A percentile compares a stretch with the other conserved stretches of the same genome.
phyloP scores from a whole-genome alignment of 1,139 yeast species.

The Sugiyamaella novakii region DNA sequence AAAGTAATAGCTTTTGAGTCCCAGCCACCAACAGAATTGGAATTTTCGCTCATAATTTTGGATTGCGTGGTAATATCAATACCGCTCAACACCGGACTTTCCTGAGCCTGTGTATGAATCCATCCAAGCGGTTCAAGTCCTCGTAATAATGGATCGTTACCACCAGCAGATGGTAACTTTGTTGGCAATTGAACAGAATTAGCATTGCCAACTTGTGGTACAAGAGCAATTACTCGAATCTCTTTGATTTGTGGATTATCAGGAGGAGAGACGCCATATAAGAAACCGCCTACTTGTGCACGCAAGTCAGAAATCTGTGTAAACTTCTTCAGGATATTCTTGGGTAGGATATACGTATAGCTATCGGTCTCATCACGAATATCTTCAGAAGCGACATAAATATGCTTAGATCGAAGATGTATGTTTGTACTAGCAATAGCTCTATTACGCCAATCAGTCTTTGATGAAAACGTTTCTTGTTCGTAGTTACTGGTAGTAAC shows the following conservation, averaged over 20 bases:
- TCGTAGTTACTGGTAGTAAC: conserved; percentile 91
- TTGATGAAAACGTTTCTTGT: conserved; percentile 78
- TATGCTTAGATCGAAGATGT: conserved; percentile 72
- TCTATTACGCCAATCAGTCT: conserved; percentile 87
- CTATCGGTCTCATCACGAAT: conserved; percentile 57
- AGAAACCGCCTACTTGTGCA: conserved; percentile 77
- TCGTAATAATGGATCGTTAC: conserved; percentile 35
- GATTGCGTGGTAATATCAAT: conserved; percentile 69
- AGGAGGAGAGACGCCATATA: conserved; percentile 74
- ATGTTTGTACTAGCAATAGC: conserved; percentile 79
- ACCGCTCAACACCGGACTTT: conserved; percentile 62
- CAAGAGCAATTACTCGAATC: conserved; percentile 69
- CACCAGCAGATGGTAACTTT: conserved; percentile 46
- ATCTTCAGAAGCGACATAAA: conserved; percentile 66
- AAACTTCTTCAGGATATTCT: conserved; percentile 74
- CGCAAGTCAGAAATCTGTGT: conserved; percentile 80
- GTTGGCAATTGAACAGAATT: conserved; percentile 65
- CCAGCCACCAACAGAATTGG: conserved; percentile 37
- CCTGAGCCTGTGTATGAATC: conserved; percentile 71
- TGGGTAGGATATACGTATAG: conserved; percentile 75
- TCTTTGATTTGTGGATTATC: conserved; percentile 78
- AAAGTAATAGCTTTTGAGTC: conserved; percentile 54
- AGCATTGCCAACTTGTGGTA: conserved; percentile 84
- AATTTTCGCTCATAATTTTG: conserved; percentile 44
- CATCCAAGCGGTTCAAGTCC: conserved; percentile 46